Evolutionary conservation across 495 filamentous ascomycete species (phyloP).

Genomic region (Aspergillus nidulans): DNA sequence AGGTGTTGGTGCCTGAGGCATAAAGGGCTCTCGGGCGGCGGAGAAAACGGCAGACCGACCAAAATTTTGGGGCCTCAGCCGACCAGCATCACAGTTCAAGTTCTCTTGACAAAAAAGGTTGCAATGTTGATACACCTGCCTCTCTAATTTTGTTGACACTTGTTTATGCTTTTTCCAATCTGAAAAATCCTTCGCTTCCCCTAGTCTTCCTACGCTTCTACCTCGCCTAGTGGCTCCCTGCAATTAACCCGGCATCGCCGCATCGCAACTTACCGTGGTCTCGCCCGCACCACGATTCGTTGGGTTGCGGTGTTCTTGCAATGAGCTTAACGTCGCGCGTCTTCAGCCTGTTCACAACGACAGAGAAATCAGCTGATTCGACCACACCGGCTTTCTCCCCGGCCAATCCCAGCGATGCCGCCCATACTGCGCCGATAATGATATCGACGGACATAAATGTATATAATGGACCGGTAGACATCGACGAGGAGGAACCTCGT

Average conservation of each 20-base stretch:
- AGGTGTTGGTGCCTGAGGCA: constrained; percentile 26
- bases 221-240: constrained; percentile 11
- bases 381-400: constrained; percentile 9
- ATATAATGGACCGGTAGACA: constrained; percentile 13
- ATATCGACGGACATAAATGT: constrained; percentile 12
- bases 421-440: constrained; percentile 15
- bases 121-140: constrained; percentile 15
- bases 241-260: constrained; percentile 15
- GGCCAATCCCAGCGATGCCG: constrained; percentile 12
- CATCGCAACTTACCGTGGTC: constrained; percentile 28
- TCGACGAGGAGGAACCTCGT: constrained; percentile 49
- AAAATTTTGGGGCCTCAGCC: constrained; percentile 31
- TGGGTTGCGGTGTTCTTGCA: constrained; percentile 37
- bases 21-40: constrained; percentile 21
- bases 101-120: constrained; percentile 6
- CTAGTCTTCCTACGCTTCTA: constrained; percentile 4
- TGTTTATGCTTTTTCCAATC: constrained; percentile 17
- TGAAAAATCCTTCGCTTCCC: constrained; percentile 10
- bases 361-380: constrained; percentile 28
- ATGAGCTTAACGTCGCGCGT: constrained; percentile 47
- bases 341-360: constrained; percentile 40
- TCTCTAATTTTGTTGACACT: constrained; percentile 15
- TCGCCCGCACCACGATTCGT: constrained; percentile 31
- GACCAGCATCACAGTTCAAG: not conserved
- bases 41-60: constrained; percentile 37